Base-by-base conservation (phyloP, 352 stramenopile species). In the Globisporangium iwayamae region DNA sequence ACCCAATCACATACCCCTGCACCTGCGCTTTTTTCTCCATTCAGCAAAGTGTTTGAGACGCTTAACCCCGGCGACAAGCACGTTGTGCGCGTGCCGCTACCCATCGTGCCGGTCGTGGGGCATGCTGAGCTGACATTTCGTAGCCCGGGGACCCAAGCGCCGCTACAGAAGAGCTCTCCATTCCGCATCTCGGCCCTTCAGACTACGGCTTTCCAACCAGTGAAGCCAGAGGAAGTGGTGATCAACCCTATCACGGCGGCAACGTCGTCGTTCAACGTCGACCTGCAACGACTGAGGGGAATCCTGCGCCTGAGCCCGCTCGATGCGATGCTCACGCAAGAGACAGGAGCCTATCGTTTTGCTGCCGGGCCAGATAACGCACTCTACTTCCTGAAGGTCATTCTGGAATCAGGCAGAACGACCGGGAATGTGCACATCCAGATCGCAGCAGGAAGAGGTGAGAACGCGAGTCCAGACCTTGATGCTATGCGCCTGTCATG, bases 121-220 rank as follows among this genome's bases (percentile, higher is more conserved):
- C 59, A 69, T 38, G 65, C 87, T 22, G 55, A 73, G 52, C 55
- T 93, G 34, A 53, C 67, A 11, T 69, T 87, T 30, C 71, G 62
- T 46, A 91, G 81, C 62, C 83, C 83, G 10, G 83, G 83, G 16
- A 93, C 83, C 3, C 72, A 86, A 34, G 65, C 85, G 56, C 69
- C 71, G 56, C 69, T 93, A 25, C 58, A 54, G 16, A 90, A 89
- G 67, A 71, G 69, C n/a, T 69, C 63, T 14, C 38, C 59, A 2
- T 83, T 90, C 30, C 72, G 63, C 28, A 71, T 91, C 45, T 74
- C 77, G 51, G 63, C 79, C 30, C 72, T 89, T 45, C 71, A 84
- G 59, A 60, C 60, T 58, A 69, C 63, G 0, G 52, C 0, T 7
- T 84, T 90, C 39, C 38, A 83, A 54, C 53, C 59, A 13, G 63